These are phyloP conservation scores for Arabidopsis arenosa DNA, from an alignment of 345 rosid species.

Conservation along the genomic window DNA sequence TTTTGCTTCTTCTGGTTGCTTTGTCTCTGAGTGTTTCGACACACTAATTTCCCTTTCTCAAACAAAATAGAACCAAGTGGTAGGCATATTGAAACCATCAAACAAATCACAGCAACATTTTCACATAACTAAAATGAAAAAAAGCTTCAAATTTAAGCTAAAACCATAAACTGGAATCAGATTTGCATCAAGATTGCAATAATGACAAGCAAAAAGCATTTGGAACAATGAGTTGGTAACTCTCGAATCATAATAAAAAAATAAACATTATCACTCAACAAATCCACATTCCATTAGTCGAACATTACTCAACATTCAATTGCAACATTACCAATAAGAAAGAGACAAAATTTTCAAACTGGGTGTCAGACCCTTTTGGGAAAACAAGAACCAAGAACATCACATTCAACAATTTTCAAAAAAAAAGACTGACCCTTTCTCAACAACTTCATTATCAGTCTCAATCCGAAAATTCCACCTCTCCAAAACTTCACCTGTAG, in stretches of 20 bases:
- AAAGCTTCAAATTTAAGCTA: background rate
- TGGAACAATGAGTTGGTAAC: conserved; percentile 9
- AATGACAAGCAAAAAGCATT: background rate
- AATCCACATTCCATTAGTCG: conserved; percentile 15
- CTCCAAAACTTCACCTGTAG: conserved; percentile 79
- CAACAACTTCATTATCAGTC: conserved; percentile 80
- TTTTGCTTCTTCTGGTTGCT: too few relatives aligned
- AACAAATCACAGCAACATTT: background rate
- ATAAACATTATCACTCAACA: conserved; percentile 10
- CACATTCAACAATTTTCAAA: too few relatives aligned
- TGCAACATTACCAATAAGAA: conserved; percentile 19
- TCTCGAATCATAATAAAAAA: background rate
- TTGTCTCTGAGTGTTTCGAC: too few relatives aligned
- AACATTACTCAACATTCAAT: conserved; percentile 2
- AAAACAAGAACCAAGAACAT: conserved; percentile 10
- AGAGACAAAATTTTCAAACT: conserved; percentile 22
- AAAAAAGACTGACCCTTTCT: conserved; percentile 67
- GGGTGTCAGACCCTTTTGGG: too few relatives aligned
- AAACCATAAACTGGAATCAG: conserved; percentile 5
- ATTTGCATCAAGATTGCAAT: conserved; percentile 7
- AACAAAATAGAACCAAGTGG: too few relatives aligned
- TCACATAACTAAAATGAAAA: background rate
- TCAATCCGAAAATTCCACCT: conserved; percentile 96
- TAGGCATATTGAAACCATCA: background rate
- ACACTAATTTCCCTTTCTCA: too few relatives aligned